Base-by-base conservation (phyloP, 169 alveolate species). In the Babesia divergens region DNA sequence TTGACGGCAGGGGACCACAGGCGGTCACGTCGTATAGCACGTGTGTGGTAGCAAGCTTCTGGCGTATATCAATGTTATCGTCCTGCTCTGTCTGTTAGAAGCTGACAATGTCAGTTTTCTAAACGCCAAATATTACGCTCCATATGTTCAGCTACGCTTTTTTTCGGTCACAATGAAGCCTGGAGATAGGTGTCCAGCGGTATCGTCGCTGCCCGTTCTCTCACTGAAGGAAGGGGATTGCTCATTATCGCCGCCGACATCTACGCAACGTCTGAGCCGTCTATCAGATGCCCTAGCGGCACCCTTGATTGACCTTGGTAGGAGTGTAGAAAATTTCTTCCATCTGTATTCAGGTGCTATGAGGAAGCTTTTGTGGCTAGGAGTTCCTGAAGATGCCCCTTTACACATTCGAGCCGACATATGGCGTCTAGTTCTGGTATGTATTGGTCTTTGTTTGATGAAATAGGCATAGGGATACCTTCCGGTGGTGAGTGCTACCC, bases 341-440 rank as follows among this genome's bases (percentile, higher is more conserved):
- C 50, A 40, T 22, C 34, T 44, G 50, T 1, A 16, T 28, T 16
- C 34, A 18, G 31, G 35, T 5, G 32, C 74, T 84, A 58, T 88
- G 29, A 80, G 72, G 65, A 67, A 83, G 42, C 59, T 84, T 20
- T 66, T 88, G 42, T 91, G 95, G 95, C 85, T 90, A 7, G 95
- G 95, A 13, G 82, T 91, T 52, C 91, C 95, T 6, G 87, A 69
- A 29, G 91, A 89, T 38, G 54, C 91, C 29, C 91, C 94, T 13
- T 84, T 93, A 35, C 68, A 47, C 47, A 65, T 80, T 58, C 59
- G 96, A 59, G 91, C 91, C 26, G 89, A 81, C 55, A 89, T 93
- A 22, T 92, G 96, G 96, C 89, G 90, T 31, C 50, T 91, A 22
- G 92, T 90, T 38, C 71, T 92, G 58, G 88, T 80, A 62, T 11